A percentile compares a stretch with the other conserved stretches of the same genome.
phyloP scores from a whole-genome alignment of 495 filamentous ascomycete species.

The Rusavskia elegans region DNA sequence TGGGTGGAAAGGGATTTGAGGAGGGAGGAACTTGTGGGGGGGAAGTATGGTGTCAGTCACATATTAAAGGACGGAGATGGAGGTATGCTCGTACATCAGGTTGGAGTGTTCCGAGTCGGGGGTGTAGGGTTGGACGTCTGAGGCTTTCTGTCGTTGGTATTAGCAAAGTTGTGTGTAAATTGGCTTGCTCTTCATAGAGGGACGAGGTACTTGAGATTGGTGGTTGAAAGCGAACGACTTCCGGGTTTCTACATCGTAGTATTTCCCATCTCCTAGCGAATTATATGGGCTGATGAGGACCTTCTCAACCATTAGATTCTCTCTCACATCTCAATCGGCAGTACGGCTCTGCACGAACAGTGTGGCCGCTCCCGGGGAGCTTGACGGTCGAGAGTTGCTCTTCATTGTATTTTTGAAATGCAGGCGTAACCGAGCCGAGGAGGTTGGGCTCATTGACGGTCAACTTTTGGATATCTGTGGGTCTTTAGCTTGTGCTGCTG shows the following conservation, averaged over 20 bases:
- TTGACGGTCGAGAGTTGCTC: conserved; percentile 79
- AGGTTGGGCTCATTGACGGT: conserved; percentile 54
- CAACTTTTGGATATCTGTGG: conserved; percentile 72
- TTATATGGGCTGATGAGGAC: conserved; percentile 83
- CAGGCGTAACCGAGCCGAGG: conserved; percentile 54
- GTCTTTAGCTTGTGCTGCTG: neutral
- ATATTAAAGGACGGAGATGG: neutral
- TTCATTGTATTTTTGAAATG: conserved; percentile 92
- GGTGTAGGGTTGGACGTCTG: conserved; percentile 61
- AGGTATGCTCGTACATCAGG: conserved; percentile 44
- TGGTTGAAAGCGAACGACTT: conserved; percentile 84
- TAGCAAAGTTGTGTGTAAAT: neutral
- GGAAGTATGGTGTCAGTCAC: neutral
- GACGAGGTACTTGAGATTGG: conserved; percentile 45
- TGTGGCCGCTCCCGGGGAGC: conserved; percentile 69
- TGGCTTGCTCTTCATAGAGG: too few relatives aligned
- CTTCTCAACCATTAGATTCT: conserved; percentile 20
- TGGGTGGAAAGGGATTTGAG: conserved; percentile 63
- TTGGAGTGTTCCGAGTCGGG: conserved; percentile 65
- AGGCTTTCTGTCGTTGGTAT: conserved; percentile 48
- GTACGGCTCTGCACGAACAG: conserved; percentile 27
- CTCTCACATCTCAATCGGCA: neutral
- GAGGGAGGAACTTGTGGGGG: conserved; percentile 50
- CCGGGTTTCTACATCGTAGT: conserved; percentile 76
- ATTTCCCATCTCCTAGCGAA: conserved; percentile 57